phyloP scores from a whole-genome alignment of 1,139 yeast genomes.

The Candida glucosophila region DNA sequence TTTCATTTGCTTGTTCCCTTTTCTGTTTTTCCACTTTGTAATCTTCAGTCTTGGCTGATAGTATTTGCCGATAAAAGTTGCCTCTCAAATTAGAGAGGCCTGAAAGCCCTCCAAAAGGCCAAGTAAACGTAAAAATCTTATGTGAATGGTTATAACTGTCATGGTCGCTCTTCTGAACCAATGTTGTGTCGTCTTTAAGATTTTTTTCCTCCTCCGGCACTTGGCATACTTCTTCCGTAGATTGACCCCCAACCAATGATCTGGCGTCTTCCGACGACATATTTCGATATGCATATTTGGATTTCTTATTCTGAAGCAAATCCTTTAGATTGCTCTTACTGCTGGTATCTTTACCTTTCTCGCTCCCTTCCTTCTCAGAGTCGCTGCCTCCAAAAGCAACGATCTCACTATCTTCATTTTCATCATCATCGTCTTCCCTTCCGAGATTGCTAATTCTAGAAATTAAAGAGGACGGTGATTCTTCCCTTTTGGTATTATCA shows the following conservation, averaged over 20 bases:
- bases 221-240: slow-evolving; percentile 9
- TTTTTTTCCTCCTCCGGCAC: slow-evolving; percentile 4
- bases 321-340: too few relatives aligned
- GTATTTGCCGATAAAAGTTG: slow-evolving; percentile 17
- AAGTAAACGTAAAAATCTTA: slow-evolving; percentile 34
- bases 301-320: too few relatives aligned
- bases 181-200: slow-evolving; percentile 11
- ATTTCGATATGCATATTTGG: slow-evolving; percentile 4
- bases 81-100: slow-evolving; percentile 17
- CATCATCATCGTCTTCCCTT: too few relatives aligned
- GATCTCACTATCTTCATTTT: background rate
- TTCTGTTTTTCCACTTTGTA: too few relatives aligned
- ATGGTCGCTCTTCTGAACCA: too few relatives aligned
- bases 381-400: background rate
- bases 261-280: slow-evolving; percentile 25
- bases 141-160: slow-evolving; percentile 12
- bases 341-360: background rate
- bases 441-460: too few relatives aligned
- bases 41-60: slow-evolving; percentile 13
- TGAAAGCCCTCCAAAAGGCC: slow-evolving; percentile 31
- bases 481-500: too few relatives aligned
- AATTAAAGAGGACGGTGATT: too few relatives aligned
- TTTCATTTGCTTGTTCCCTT: too few relatives aligned
- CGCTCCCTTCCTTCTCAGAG: slow-evolving; percentile 1
- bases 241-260: slow-evolving; percentile 34